Evolutionary conservation across 2,329 filamentous ascomycete genomes (phyloP), one percentile per base, ranked within the genome.

Genomic region (Hypoxylon sp.): DNA sequence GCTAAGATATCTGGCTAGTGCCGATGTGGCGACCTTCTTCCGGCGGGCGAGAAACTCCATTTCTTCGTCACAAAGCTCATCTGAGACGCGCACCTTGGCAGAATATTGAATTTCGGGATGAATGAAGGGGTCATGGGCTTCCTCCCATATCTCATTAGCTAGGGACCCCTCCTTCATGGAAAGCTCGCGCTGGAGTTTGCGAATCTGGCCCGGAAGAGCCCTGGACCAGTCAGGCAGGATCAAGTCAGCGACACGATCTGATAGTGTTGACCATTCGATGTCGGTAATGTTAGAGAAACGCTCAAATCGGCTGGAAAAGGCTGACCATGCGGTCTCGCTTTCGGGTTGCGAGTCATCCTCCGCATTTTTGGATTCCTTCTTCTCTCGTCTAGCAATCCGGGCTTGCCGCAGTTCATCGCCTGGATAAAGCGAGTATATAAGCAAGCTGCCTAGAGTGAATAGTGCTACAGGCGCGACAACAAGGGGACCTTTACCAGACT

Each of bases 141-240:
- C 95, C 71, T 86, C 85, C 96, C 96, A 98, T 65, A 99, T 96
- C 73, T 98, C 93, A 76, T 97, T 92, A 11, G 95, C 94, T 46
- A 99, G 83, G 0, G 94, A 97, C 1, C 94, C 95, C 0, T 94
- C 92, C 0, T 91, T 89, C 89, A 96, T 91, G 35, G 93, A 96
- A 14, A 98, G 84, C 80, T 98, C 95, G 22, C 88, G 88, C 78
- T 97, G 94, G 35, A 98, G 86, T 79, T 97, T 98, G 67, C 88
- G 86, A 61, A 97, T 83, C 60, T 93, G 94, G 2, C 85, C 90
- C 0, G 94, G 94, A 17, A 98, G 83, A 46, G 88, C 78, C 71
- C 89, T 91, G 35, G 92, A 90, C 95, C 95, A 98, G 46, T 92
- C 89, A 0, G 95, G 95, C 2, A 97, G 81, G 35, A 98, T 90